A percentile compares a stretch with the other conserved stretches of the same genome.
These are phyloP conservation scores for Coemansia sp. DNA, from an alignment of 192 early-diverging fungal species.

Conservation along the genomic window DNA sequence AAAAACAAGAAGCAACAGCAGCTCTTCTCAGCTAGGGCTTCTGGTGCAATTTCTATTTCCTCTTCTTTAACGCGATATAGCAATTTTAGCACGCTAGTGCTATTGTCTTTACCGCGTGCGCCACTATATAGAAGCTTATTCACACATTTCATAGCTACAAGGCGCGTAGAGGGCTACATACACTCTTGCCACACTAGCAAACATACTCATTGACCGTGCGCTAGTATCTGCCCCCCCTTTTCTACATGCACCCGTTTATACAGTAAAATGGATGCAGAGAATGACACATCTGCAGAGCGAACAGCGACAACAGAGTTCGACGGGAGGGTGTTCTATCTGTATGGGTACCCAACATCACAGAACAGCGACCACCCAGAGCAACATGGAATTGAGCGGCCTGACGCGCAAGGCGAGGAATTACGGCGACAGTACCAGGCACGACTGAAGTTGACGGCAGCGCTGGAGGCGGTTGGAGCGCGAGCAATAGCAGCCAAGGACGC, in stretches of 20 bases:
- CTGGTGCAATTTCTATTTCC: background rate
- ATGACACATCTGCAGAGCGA: constrained; percentile 6
- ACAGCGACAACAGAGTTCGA: constrained; percentile 4
- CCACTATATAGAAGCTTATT: background rate
- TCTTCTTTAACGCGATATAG: background rate
- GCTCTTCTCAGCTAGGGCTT: background rate
- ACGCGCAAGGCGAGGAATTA: constrained; percentile 35
- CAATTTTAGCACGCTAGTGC: background rate
- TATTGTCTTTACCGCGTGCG: background rate
- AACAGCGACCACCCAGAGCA: background rate
- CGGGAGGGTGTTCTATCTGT: constrained; percentile 23
- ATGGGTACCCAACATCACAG: constrained; percentile 17
- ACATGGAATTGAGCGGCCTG: constrained; percentile 19
- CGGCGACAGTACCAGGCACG: constrained; percentile 20
- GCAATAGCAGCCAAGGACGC: background rate
- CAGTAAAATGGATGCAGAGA: constrained; percentile 5
- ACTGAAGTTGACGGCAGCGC: constrained; percentile 9
- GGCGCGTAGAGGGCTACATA: background rate
- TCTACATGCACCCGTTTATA: background rate
- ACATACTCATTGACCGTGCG: background rate
- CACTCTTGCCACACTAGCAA: background rate
- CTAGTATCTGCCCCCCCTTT: background rate
- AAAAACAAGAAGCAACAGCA: background rate
- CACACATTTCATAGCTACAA: background rate
- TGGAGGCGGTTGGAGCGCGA: constrained; percentile 19